Conservation (phyloP, 208 protist genomes). For the Kentomonas sorsogonicus region DNA sequence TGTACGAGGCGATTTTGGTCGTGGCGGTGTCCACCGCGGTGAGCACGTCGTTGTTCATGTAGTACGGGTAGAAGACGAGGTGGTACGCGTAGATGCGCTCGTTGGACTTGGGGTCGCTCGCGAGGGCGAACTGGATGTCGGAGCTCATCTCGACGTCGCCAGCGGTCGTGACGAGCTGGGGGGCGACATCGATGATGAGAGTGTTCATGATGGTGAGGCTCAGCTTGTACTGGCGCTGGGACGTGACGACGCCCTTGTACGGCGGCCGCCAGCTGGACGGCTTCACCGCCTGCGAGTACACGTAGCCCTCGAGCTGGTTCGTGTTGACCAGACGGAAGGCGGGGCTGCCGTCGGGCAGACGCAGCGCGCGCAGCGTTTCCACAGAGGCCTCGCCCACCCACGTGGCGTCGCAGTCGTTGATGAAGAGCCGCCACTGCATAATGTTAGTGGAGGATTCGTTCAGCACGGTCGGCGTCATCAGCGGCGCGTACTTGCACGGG, state of each 20-base stretch:
- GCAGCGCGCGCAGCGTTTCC: conserved; percentile 55
- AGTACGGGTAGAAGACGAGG: conserved; percentile 62
- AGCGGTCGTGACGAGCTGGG: background rate
- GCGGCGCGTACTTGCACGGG: conserved; percentile 77
- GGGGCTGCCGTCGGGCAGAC: conserved; percentile 42
- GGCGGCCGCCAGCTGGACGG: conserved; percentile 50
- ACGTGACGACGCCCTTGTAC: conserved; percentile 36
- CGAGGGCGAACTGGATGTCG: conserved; percentile 58
- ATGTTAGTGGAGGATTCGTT: conserved; percentile 17
- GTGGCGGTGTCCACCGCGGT: conserved; percentile 27
- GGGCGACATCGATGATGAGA: conserved; percentile 31
- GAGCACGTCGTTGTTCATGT: conserved; percentile 18
- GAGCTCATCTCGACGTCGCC: conserved; percentile 22
- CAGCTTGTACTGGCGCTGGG: conserved; percentile 35
- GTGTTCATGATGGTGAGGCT: conserved; percentile 51
- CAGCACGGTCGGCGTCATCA: conserved; percentile 63
- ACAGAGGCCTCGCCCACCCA: conserved; percentile 77
- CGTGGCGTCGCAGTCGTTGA: conserved; percentile 82
- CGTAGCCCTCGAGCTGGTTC: conserved; percentile 47
- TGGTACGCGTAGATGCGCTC: conserved; percentile 77
- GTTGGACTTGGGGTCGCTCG: conserved; percentile 25
- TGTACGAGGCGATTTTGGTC: conserved; percentile 18
- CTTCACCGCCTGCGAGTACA: conserved; percentile 78
- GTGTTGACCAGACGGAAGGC: conserved; percentile 54
- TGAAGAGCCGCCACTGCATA: conserved; percentile 73